phyloP scores from a whole-genome alignment of 805 yeast species.

The Dipodascus albidus region DNA sequence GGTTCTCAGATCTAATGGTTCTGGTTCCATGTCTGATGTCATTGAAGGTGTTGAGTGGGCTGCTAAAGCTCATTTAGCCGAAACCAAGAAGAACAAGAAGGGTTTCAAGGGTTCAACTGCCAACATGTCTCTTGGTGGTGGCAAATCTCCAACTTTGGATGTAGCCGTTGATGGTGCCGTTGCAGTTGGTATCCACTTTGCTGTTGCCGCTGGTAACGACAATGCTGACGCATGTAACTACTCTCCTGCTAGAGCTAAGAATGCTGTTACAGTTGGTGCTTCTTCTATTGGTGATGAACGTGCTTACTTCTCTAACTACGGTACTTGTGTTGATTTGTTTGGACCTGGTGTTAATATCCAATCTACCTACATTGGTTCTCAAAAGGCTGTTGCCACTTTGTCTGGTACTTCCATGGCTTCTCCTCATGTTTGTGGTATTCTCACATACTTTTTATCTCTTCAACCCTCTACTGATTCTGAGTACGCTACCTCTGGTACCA shows the following conservation, averaged over 20 bases:
- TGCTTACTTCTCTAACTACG: constrained; percentile 44
- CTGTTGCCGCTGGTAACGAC: constrained; percentile 56
- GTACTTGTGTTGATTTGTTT: constrained; percentile 41
- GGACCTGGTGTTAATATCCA: constrained; percentile 47
- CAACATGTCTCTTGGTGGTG: constrained; percentile 54
- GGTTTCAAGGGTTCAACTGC: constrained; percentile 51
- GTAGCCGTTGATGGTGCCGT: constrained; percentile 49
- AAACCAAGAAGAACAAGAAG: constrained; percentile 26
- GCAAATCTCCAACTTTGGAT: constrained; percentile 44
- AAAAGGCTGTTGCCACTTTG: constrained; percentile 38
- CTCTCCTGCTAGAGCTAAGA: constrained; percentile 51
- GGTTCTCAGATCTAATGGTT: constrained; percentile 47
- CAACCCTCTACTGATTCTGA: constrained; percentile 42
- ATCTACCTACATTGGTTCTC: constrained; percentile 45
- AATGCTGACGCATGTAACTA: constrained; percentile 46
- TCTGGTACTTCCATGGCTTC: constrained; percentile 59
- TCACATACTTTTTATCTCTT: constrained; percentile 44
- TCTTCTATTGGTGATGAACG: constrained; percentile 33
- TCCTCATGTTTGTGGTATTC: constrained; percentile 46
- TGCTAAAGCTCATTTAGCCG: constrained; percentile 33
- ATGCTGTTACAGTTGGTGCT: constrained; percentile 42
- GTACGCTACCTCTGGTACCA: constrained; percentile 32
- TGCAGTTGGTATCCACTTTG: constrained; percentile 44
- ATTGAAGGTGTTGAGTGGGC: constrained; percentile 53
- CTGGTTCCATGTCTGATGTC: constrained; percentile 50